A percentile compares a stretch with the other conserved stretches of the same genome.
Evolutionary conservation across 257 asterid genomes (phyloP).

Genomic region (Capsicum rhomboideum): DNA sequence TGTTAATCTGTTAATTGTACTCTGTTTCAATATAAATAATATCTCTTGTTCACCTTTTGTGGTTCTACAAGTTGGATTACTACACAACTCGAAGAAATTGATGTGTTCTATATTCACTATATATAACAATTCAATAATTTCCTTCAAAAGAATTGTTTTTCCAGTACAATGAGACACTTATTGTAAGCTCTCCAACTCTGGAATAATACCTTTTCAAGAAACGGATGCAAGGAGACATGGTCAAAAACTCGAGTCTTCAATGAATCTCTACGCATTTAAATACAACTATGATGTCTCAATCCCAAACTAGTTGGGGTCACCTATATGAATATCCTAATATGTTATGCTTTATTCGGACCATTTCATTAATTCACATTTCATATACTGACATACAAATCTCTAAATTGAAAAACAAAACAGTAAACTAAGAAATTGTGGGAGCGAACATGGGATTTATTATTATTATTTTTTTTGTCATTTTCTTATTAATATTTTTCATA

Average conservation of each 20-base stretch:
- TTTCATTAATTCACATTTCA: not conserved
- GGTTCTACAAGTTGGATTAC: not conserved
- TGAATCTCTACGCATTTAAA: not conserved
- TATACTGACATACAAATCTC: not conserved
- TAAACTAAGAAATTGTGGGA: not conserved
- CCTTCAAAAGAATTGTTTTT: too few relatives aligned
- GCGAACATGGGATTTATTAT: not conserved
- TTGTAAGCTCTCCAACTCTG: not conserved
- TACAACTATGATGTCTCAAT: not conserved
- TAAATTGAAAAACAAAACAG: not conserved
- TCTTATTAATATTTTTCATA: not conserved
- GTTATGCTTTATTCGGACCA: not conserved
- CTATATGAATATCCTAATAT: not conserved
- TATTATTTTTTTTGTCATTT: not conserved
- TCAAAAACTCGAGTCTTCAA: not conserved
- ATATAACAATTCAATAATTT: not conserved
- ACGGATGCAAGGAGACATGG: not conserved
- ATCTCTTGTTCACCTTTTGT: not conserved
- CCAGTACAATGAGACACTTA: not conserved
- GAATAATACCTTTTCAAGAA: not conserved
- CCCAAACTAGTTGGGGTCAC: not conserved
- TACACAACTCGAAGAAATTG: not conserved
- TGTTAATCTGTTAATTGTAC: not conserved
- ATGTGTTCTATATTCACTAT: not conserved
- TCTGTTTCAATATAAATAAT: not conserved